A percentile compares a stretch with the other conserved stretches of the same genome.
phyloP scores from a whole-genome alignment of 2,329 filamentous ascomycete genomes.

The Calonectria henricotiae region DNA sequence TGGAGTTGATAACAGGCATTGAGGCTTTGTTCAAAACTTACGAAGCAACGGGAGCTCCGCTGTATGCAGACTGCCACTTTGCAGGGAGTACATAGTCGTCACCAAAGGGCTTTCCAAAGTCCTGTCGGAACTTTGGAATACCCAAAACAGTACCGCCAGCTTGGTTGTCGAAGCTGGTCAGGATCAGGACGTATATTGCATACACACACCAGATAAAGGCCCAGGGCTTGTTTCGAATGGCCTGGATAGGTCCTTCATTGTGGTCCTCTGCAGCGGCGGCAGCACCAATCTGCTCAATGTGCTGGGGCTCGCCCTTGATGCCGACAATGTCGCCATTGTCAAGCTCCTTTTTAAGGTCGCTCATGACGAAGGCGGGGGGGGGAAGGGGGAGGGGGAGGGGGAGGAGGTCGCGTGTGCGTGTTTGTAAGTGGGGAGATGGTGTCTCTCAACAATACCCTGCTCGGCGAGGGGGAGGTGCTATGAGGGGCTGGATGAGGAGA shows the following conservation, averaged over 20 bases:
- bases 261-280: conserved; percentile 42
- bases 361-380: conserved; percentile 29
- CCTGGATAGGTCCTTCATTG: conserved; percentile 35
- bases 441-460: conserved; percentile 11
- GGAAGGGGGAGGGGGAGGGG: background rate
- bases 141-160: conserved; percentile 39
- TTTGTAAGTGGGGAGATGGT: background rate
- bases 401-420: background rate
- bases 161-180: conserved; percentile 46
- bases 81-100: conserved; percentile 42
- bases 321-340: conserved; percentile 33
- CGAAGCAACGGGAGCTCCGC: conserved; percentile 44
- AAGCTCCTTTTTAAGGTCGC: conserved; percentile 32
- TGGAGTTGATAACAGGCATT: background rate
- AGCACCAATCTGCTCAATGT: conserved; percentile 41
- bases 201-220: conserved; percentile 44
- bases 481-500: background rate
- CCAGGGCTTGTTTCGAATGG: conserved; percentile 39
- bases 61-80: conserved; percentile 45
- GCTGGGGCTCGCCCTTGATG: conserved; percentile 39
- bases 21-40: conserved; percentile 23
- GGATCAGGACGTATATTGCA: conserved; percentile 43
- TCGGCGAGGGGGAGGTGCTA: background rate
- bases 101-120: conserved; percentile 39
- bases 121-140: conserved; percentile 45